A percentile compares a stretch with the other conserved stretches of the same genome.
These are phyloP conservation scores for Saposhnikovia divaricata DNA, from an alignment of 129 eudicot species.

Conservation along the genomic window DNA sequence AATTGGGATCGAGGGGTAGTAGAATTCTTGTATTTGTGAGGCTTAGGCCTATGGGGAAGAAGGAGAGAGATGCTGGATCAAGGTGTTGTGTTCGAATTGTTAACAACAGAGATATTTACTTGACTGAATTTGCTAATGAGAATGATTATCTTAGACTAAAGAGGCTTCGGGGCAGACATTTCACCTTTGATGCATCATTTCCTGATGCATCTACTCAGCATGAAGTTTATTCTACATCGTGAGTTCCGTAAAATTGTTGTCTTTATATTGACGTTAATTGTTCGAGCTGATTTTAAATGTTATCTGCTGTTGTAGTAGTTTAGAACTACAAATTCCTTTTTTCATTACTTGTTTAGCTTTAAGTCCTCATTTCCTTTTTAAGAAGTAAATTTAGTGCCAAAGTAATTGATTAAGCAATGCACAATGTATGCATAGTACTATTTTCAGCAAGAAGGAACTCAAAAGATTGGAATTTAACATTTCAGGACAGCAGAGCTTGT, in stretches of 20 bases:
- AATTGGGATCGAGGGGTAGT: slow-evolving; percentile 19
- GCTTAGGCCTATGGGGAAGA: slow-evolving; percentile 69
- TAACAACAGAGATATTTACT: slow-evolving; percentile 68
- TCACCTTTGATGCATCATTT: slow-evolving; percentile 73
- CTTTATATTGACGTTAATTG: not conserved
- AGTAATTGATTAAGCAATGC: not conserved
- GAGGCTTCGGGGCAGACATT: slow-evolving; percentile 78
- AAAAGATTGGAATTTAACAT: slow-evolving; percentile 1
- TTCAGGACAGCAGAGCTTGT: slow-evolving; percentile 80
- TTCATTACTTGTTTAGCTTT: not conserved
- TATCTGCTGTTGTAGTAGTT: not conserved
- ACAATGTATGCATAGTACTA: not conserved
- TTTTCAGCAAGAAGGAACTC: not conserved
- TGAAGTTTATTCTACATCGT: slow-evolving; percentile 79
- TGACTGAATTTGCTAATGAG: slow-evolving; percentile 71
- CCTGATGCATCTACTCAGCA: slow-evolving; percentile 66
- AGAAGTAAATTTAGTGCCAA: not conserved
- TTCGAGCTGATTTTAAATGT: slow-evolving; percentile 4
- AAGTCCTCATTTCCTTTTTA: not conserved
- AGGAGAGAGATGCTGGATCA: slow-evolving; percentile 65
- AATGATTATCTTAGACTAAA: slow-evolving; percentile 72
- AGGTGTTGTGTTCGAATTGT: slow-evolving; percentile 71
- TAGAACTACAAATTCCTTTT: not conserved
- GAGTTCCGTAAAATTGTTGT: slow-evolving; percentile 22
- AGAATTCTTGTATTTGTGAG: slow-evolving; percentile 80